Conservation (phyloP, 164 flowering plant species). For the Warburgia ugandensis region DNA sequence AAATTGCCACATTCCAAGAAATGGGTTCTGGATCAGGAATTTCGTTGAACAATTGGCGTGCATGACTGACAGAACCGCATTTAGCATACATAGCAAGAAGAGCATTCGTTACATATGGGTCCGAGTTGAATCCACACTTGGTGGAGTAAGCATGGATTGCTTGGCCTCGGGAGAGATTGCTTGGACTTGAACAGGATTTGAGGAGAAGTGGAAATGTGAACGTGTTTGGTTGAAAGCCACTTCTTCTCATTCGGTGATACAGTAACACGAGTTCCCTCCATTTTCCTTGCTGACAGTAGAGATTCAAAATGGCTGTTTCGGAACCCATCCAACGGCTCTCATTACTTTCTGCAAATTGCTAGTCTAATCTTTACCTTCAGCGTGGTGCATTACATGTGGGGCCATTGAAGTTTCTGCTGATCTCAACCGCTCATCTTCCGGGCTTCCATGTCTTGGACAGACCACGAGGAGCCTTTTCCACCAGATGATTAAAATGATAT, state of each 20-base stretch:
- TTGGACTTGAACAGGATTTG: constrained; percentile 3
- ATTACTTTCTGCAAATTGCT: no score
- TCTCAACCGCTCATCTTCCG: no score
- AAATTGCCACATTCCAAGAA: constrained; percentile 19
- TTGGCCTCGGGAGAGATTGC: constrained; percentile 8
- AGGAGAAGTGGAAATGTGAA: constrained; percentile 19
- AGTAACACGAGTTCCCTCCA: constrained; percentile 15
- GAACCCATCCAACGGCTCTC: constrained; percentile 10
- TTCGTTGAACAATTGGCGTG: constrained; percentile 20
- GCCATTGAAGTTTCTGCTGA: no score
- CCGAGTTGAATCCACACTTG: constrained; percentile 18
- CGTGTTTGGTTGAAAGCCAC: constrained; percentile 19
- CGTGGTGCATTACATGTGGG: no score
- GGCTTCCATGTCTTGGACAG: no score
- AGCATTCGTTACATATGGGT: constrained; percentile 14
- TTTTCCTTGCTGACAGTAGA: constrained; percentile 9
- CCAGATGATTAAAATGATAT: no score
- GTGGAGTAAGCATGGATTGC: constrained; percentile 16
- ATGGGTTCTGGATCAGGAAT: constrained; percentile 7
- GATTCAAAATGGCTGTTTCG: constrained; percentile 10
- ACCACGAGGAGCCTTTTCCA: no score
- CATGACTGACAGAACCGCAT: constrained; percentile 2
- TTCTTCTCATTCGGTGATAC: constrained; percentile 9
- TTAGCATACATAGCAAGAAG: constrained; percentile 11
- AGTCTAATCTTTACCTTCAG: no score